Evolutionary conservation across 2,329 filamentous ascomycete genomes (phyloP).

Genomic region (Aspergillus proliferans): DNA sequence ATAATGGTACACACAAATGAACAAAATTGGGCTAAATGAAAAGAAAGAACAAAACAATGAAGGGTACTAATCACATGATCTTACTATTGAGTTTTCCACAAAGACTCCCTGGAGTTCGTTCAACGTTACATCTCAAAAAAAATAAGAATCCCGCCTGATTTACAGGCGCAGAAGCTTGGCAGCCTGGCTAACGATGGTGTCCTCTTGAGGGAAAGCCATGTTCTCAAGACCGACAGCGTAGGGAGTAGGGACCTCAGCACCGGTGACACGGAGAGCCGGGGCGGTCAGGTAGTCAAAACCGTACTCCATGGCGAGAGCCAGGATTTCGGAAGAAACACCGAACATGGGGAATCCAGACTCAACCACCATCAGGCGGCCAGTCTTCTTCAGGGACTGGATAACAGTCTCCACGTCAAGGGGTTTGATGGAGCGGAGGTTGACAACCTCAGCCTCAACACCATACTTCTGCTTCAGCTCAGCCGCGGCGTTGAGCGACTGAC

Average conservation of each 20-base stretch:
- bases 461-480: conserved; percentile 94
- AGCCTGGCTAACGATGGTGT: conserved; percentile 78
- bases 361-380: conserved; percentile 79
- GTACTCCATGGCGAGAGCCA: conserved; percentile 94
- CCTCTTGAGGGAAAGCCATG: conserved; percentile 88
- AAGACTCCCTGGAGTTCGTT: conserved; percentile 7
- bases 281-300: conserved; percentile 96
- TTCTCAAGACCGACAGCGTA: conserved; percentile 91
- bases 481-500: conserved; percentile 80
- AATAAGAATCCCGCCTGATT: conserved; percentile 13
- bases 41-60: conserved; percentile 16
- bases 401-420: conserved; percentile 93
- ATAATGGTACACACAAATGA: conserved; percentile 19
- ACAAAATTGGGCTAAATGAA: conserved; percentile 3
- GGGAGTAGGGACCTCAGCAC: conserved; percentile 93
- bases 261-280: conserved; percentile 87
- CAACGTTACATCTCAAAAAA: conserved; percentile 1
- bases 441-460: conserved; percentile 89
- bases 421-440: conserved; percentile 97
- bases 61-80: conserved; percentile 30
- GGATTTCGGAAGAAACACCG: conserved; percentile 85
- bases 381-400: conserved; percentile 98
- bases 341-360: conserved; percentile 96
- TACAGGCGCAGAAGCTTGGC: conserved; percentile 83
- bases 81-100: conserved; percentile 21